Conservation (phyloP, 805 yeast species). For the Starmerella bacillaris region DNA sequence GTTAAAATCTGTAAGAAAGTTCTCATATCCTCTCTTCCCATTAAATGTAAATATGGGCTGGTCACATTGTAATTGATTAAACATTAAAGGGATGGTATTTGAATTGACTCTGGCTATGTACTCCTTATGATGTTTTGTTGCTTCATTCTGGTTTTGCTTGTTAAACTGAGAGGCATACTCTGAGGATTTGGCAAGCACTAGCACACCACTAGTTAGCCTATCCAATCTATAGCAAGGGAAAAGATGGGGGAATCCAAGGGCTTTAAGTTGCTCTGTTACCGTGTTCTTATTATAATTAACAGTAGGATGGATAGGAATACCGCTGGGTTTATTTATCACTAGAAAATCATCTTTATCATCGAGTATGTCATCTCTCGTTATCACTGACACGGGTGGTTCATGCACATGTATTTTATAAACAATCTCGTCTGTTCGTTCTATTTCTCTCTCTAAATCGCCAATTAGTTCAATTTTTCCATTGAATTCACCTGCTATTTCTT, state of each 20-base stretch:
- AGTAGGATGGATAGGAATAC: constrained; percentile 90
- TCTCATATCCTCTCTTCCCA: constrained; percentile 15
- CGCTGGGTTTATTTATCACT: constrained; percentile 82
- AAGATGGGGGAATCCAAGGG: constrained; percentile 10
- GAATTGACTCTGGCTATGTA: constrained; percentile 11
- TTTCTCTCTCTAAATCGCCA: constrained; percentile 21
- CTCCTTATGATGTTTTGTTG: constrained; percentile 6
- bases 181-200: constrained; percentile 12
- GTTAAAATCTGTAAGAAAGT: constrained; percentile 4
- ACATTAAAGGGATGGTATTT: not conserved
- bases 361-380: constrained; percentile 22
- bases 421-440: constrained; percentile 67
- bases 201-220: constrained; percentile 18
- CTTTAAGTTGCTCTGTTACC: constrained; percentile 14
- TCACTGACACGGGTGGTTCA: constrained; percentile 62
- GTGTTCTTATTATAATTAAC: constrained; percentile 57
- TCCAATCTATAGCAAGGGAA: constrained; percentile 18
- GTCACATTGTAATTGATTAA: not conserved
- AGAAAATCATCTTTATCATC: constrained; percentile 51
- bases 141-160: not conserved
- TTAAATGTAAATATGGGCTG: constrained; percentile 15
- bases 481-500: constrained; percentile 12
- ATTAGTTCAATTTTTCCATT: constrained; percentile 8
- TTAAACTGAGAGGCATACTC: constrained; percentile 8
- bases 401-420: constrained; percentile 67